These are phyloP conservation scores for Periconia digitata DNA, from an alignment of 2,329 filamentous ascomycete genomes.

Conservation along the genomic window DNA sequence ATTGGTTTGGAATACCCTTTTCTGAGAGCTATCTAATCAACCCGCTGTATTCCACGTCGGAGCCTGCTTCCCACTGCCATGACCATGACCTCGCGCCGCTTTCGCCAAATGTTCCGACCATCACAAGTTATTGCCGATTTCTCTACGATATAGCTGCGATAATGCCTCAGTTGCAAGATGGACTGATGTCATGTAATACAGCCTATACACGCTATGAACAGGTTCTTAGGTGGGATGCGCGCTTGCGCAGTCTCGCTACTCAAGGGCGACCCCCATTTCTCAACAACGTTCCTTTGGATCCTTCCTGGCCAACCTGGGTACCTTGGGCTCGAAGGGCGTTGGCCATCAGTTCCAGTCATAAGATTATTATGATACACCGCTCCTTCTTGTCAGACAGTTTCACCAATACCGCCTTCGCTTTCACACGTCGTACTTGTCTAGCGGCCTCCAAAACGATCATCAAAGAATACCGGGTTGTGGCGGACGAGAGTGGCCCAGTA, in stretches of 20 bases:
- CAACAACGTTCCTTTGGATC: slow-evolving; percentile 27
- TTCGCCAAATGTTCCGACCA: slow-evolving; percentile 27
- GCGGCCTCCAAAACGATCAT: slow-evolving; percentile 45
- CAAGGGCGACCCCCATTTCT: slow-evolving; percentile 34
- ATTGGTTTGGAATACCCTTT: slow-evolving; percentile 46
- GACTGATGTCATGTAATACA: slow-evolving; percentile 34
- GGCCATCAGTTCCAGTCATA: slow-evolving; percentile 39
- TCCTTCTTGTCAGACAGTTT: slow-evolving; percentile 42
- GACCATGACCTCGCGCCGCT: slow-evolving; percentile 18
- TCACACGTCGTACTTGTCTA: slow-evolving; percentile 43
- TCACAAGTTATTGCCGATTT: slow-evolving; percentile 34
- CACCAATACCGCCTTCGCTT: slow-evolving; percentile 39
- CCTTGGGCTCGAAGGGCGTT: neutral
- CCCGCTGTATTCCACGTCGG: slow-evolving; percentile 28
- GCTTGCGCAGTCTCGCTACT: slow-evolving; percentile 34
- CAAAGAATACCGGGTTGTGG: slow-evolving; percentile 38
- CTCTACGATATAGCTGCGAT: slow-evolving; percentile 38
- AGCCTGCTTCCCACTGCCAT: slow-evolving; percentile 33
- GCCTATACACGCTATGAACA: slow-evolving; percentile 43
- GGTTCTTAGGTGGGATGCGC: slow-evolving; percentile 39
- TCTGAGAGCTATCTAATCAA: slow-evolving; percentile 42
- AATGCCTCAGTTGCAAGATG: slow-evolving; percentile 42
- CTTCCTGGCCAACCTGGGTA: slow-evolving; percentile 39
- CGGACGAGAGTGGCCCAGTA: slow-evolving; percentile 36
- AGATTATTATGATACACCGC: slow-evolving; percentile 37